Evolutionary conservation across 2,329 filamentous ascomycete species (phyloP).

Genomic region (Diaporthe sp.): DNA sequence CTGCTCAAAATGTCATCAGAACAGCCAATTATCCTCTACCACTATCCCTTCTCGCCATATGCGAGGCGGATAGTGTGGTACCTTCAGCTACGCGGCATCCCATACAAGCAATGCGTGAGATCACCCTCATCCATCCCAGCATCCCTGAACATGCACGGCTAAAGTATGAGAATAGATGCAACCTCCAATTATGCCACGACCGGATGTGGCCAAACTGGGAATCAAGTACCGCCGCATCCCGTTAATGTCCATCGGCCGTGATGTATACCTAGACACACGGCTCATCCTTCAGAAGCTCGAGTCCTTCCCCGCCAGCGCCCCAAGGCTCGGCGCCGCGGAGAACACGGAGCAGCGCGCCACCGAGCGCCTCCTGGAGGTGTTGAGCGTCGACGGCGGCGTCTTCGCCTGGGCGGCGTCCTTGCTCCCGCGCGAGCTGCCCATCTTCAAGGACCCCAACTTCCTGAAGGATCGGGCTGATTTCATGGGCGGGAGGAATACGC

Average conservation of each 20-base stretch:
- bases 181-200: constrained; percentile 76
- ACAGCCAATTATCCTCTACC: constrained; percentile 71
- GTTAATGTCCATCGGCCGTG: constrained; percentile 73
- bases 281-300: constrained; percentile 78
- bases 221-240: constrained; percentile 79
- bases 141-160: not conserved
- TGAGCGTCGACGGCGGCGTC: constrained; percentile 69
- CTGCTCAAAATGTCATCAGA: constrained; percentile 36
- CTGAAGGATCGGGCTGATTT: constrained; percentile 67
- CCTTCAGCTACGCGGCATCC: constrained; percentile 74
- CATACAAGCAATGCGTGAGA: constrained; percentile 76
- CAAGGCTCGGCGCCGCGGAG: constrained; percentile 54
- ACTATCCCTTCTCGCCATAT: constrained; percentile 76
- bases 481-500: constrained; percentile 45
- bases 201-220: constrained; percentile 72
- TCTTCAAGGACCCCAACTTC: constrained; percentile 71
- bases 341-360: constrained; percentile 59
- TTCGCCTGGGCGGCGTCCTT: constrained; percentile 67
- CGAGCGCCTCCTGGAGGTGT: constrained; percentile 68
- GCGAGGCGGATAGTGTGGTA: constrained; percentile 77
- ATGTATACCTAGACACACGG: constrained; percentile 79
- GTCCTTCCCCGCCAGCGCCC: constrained; percentile 61
- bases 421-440: constrained; percentile 68
- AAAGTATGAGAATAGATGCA: constrained; percentile 64
- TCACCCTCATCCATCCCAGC: constrained; percentile 6